Base-by-base conservation (phyloP, 148 eudicot species). In the Heliamphora exappendiculata region DNA sequence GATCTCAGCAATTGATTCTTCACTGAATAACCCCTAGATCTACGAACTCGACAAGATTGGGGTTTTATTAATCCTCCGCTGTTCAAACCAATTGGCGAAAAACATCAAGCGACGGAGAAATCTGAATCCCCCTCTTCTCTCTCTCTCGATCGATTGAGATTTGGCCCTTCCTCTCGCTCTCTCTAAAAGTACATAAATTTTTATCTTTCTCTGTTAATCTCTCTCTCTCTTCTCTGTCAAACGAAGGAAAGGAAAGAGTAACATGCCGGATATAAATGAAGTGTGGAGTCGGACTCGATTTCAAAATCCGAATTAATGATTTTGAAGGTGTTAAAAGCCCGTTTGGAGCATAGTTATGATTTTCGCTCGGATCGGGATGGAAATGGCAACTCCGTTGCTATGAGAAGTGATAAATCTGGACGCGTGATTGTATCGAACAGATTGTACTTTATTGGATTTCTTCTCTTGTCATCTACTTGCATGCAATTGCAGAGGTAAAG, bases 81-180 rank as follows among this genome's bases (percentile, higher is more conserved):
- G 74, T 42, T 1, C 9, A 29, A 34, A 68, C 53, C 5, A 44
- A 68, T 67, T 67, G n/a, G 70, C 26, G 19, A n/a, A 9, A 41
- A 65, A 51, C 47, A 39, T 5, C 70, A 41, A 67, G 0, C 26
- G 64, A 67, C 53, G 67, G 72, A 57, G 78, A 74, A 29, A 75
- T 45, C 20, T 49, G 17, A 55, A 42, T 26, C 33, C 49, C 36
- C 36, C 36, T 13, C 53, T 22, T 8, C 14, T 16, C 54, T 28
- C 10, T 51, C 44, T 50, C 60, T 1, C 44, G n/a, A n/a, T n/a
- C n/a, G n/a, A n/a, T 10, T 22, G 31, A 2, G 31, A 8, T 58
- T 33, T 31, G 13, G 20, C 67, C 39, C 14, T 62, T 3, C 2
- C n/a, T 5, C 53, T 41, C 71, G 7, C 71, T 67, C 50, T 22